These are phyloP conservation scores for Ophiocordyceps australis DNA, from an alignment of 2,329 filamentous ascomycete species.

Conservation along the genomic window DNA sequence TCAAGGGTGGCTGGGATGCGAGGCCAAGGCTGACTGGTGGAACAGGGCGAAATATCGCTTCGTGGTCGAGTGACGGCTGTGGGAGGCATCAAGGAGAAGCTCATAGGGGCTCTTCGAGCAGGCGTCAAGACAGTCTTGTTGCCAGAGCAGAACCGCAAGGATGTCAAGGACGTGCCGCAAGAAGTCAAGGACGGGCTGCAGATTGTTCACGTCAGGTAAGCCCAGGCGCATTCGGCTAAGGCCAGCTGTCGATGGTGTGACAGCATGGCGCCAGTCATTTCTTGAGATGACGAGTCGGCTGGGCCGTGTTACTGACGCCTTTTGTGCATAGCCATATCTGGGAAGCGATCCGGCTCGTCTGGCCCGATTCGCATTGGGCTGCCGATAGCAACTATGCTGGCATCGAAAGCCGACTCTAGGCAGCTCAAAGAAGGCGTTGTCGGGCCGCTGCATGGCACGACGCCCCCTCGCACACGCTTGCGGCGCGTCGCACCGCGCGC, in stretches of 20 bases:
- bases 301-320: constrained; percentile 12
- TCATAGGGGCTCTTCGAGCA: constrained; percentile 82
- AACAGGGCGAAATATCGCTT: constrained; percentile 51
- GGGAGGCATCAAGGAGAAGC: constrained; percentile 95
- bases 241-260: neutral
- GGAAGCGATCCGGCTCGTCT: constrained; percentile 81
- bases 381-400: constrained; percentile 48
- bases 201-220: constrained; percentile 78
- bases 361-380: constrained; percentile 80
- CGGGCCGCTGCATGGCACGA: neutral
- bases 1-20: too few species aligned
- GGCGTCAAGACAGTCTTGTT: constrained; percentile 89
- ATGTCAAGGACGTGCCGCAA: constrained; percentile 73
- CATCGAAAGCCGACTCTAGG: constrained; percentile 70
- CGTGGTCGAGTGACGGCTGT: constrained; percentile 84
- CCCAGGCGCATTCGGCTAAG: constrained; percentile 1
- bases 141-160: constrained; percentile 78
- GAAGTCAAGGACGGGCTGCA: constrained; percentile 78
- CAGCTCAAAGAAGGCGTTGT: constrained; percentile 10
- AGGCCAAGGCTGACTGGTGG: too few species aligned
- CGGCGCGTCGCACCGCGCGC: too few species aligned
- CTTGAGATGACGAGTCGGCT: neutral
- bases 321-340: constrained; percentile 55
- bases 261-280: neutral
- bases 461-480: neutral